Percentiles rank a stretch among this genome's conserved stretches.
Evolutionary conservation across 164 flowering plant genomes (phyloP).

Genomic region (Berberis vulgaris): DNA sequence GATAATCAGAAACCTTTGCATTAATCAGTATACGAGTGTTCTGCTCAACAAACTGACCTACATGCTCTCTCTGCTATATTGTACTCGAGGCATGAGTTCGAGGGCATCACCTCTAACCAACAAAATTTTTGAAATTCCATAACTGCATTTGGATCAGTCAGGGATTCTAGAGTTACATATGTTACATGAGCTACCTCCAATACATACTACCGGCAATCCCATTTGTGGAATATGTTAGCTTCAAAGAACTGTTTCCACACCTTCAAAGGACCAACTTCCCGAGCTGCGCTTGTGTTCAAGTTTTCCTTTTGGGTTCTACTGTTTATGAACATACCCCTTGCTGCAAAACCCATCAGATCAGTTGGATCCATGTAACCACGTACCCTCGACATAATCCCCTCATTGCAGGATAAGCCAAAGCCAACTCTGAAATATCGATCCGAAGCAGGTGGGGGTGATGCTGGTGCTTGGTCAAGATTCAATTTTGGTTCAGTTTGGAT

Average conservation of each 20-base stretch:
- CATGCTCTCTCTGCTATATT: no score
- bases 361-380: conserved; percentile 48
- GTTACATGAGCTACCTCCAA: no score
- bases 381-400: conserved; percentile 53
- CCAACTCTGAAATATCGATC: conserved; percentile 21
- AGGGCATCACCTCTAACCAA: no score
- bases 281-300: background rate
- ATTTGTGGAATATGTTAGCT: conserved; percentile 33
- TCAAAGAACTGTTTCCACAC: conserved; percentile 67
- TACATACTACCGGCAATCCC: conserved; percentile 11
- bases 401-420: conserved; percentile 20
- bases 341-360: conserved; percentile 75
- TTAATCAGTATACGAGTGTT: no score
- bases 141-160: no score
- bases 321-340: conserved; percentile 54
- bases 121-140: no score
- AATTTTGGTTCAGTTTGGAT: conserved; percentile 9
- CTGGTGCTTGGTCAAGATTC: conserved; percentile 3
- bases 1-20: no score
- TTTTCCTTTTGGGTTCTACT: conserved; percentile 10
- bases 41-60: no score
- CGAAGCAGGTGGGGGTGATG: conserved; percentile 11
- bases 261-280: conserved; percentile 40
- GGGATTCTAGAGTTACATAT: no score
- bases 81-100: no score